These are phyloP conservation scores for Trypanosomatidae sp. DNA, from an alignment of 208 protist genomes.

Conservation along the genomic window DNA sequence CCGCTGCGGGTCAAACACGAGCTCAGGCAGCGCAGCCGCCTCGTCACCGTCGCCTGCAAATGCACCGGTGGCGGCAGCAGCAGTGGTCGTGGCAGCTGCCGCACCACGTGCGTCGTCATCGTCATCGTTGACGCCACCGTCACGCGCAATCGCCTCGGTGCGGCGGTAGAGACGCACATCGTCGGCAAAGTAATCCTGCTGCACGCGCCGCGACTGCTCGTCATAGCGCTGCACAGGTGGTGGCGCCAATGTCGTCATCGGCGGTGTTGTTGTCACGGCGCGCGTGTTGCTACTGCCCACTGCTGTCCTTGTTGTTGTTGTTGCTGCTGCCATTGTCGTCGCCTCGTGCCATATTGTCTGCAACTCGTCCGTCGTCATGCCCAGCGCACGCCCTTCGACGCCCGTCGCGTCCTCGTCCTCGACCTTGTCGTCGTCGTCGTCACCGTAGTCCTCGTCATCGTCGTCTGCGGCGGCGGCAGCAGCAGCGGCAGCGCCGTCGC, in stretches of 20 bases:
- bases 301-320: not conserved
- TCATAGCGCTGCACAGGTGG: slow-evolving; percentile 11
- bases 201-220: slow-evolving; percentile 65
- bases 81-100: not conserved
- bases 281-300: not conserved
- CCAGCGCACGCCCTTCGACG: slow-evolving; percentile 3
- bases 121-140: slow-evolving; percentile 2
- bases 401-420: slow-evolving; percentile 2
- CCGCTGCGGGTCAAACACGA: too few relatives aligned
- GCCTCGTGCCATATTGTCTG: not conserved
- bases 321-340: not conserved
- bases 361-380: slow-evolving; percentile 22
- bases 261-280: slow-evolving; percentile 2
- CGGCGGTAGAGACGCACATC: slow-evolving; percentile 45
- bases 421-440: slow-evolving; percentile 1
- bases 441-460: not conserved
- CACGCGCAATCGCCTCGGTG: slow-evolving; percentile 10
- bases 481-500: not conserved
- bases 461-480: not conserved
- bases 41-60: too few relatives aligned
- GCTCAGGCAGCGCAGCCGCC: too few relatives aligned
- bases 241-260: slow-evolving; percentile 3
- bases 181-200: slow-evolving; percentile 81
- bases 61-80: too few relatives aligned
- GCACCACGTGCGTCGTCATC: slow-evolving; percentile 3